Base-by-base conservation (phyloP, 1,139 yeast species). In the Diutina sp. region DNA sequence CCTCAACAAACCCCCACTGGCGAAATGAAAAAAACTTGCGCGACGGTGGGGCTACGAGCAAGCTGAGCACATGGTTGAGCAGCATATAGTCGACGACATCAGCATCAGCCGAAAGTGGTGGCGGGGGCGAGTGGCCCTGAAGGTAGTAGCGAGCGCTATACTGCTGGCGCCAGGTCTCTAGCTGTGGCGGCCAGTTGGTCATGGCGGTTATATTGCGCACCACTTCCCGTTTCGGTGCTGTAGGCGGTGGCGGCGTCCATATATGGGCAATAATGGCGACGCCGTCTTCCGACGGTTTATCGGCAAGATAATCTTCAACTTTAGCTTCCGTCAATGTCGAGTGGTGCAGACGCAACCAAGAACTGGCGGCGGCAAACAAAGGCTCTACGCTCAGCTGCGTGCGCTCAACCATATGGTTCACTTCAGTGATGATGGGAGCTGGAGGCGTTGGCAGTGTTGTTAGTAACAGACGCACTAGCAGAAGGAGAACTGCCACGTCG, bases 61-160 rank as follows among this genome's bases (percentile, higher is more conserved):
- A 16, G n/a, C 21, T 6, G 7, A 46, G 29, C 60, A 8, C 68
- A 67, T 8, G 58, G 56, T 18, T 70, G 59, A 60, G 77, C 80
- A 58, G 65, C 76, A 2, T 66, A 60, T 0, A 82, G 80, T 25
- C 82, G 62, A 57, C 46, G 3, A 44, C 3, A 9, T 18, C 46
- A 44, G 46, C 21, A 3, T 16, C n/a, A 9, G 21, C 8, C 21
- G 25, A n/a, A 16, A 5, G 7, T 16, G n/a, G 8, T 9, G 8
- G 25, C 3, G 18, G 25, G 14, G 46, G 46, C 4, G 25, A 5
- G 6, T 18, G 25, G 11, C 46, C 46, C 11, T 44, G 25, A 9
- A 44, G 46, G 46, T 44, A 44, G 46, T 44, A 44, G 8, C 46
- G 46, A 16, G 46, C 18, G 8, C 18, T 8, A n/a, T 44, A 44